A percentile compares a stretch with the other conserved stretches of the same genome.
phyloP scores from a whole-genome alignment of 306 rosid species.

The Quercus agrifolia region DNA sequence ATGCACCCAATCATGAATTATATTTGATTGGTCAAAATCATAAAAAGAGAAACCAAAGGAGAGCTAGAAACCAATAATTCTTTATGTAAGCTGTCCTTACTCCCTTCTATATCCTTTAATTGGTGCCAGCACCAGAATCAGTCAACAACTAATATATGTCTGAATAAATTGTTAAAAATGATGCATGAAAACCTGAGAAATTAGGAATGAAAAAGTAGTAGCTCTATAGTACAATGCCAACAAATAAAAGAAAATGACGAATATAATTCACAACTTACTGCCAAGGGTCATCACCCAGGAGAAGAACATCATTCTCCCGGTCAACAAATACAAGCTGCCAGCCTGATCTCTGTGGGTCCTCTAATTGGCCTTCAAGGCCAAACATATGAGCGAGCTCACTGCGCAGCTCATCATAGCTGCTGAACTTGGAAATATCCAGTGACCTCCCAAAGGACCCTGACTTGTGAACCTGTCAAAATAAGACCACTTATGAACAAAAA shows the following conservation, averaged over 20 bases:
- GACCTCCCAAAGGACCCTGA: slow-evolving; percentile 65
- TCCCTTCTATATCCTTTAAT: neutral
- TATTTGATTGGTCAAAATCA: neutral
- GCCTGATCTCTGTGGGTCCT: slow-evolving; percentile 98
- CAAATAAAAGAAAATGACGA: neutral
- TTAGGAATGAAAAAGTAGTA: neutral
- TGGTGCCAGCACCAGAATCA: neutral
- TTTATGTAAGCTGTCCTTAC: neutral
- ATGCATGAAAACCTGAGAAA: neutral
- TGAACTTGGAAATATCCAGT: slow-evolving; percentile 67
- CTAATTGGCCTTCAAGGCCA: slow-evolving; percentile 77
- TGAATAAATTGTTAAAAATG: neutral
- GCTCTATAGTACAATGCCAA: neutral
- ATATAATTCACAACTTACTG: slow-evolving; percentile 30
- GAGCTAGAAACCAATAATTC: neutral
- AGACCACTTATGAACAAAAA: neutral
- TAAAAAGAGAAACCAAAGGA: too few relatives aligned
- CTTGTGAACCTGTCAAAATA: slow-evolving; percentile 41
- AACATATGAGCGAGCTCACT: slow-evolving; percentile 86
- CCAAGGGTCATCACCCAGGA: slow-evolving; percentile 79
- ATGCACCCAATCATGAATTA: neutral
- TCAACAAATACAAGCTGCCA: slow-evolving; percentile 99
- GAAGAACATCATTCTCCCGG: slow-evolving; percentile 92
- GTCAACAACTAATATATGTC: neutral
- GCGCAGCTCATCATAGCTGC: slow-evolving; percentile 82